phyloP scores from a whole-genome alignment of 1,284 basidiomycete genomes.

The Ceratobasidium theobromae region DNA sequence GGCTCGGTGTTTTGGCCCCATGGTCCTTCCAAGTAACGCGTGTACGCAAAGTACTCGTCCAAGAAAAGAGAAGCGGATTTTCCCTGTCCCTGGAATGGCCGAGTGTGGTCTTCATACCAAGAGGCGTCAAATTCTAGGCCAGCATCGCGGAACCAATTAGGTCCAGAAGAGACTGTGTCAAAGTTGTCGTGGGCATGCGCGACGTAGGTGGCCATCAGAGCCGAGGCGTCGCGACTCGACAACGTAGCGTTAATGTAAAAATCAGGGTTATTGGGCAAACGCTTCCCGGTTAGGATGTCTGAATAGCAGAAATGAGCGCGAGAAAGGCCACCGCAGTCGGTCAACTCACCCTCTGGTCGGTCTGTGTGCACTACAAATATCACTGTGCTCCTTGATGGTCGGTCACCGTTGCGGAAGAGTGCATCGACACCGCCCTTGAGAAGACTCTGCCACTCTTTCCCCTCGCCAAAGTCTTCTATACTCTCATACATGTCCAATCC shows the following conservation, averaged over 20 bases:
- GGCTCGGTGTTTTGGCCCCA: not conserved
- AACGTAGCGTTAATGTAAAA: slow-evolving; percentile 30
- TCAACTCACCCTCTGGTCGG: slow-evolving; percentile 15
- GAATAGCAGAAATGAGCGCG: slow-evolving; percentile 36
- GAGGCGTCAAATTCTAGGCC: slow-evolving; percentile 37
- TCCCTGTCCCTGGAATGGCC: slow-evolving; percentile 47
- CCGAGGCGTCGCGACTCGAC: slow-evolving; percentile 14
- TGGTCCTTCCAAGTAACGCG: slow-evolving; percentile 38
- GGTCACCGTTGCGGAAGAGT: slow-evolving; percentile 39
- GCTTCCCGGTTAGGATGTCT: not conserved
- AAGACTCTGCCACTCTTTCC: slow-evolving; percentile 33
- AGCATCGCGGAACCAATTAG: slow-evolving; percentile 2
- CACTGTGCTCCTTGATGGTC: slow-evolving; percentile 9
- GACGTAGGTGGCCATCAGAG: slow-evolving; percentile 16
- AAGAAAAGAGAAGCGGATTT: slow-evolving; percentile 48
- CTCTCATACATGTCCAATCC: slow-evolving; percentile 66
- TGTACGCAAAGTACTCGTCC: slow-evolving; percentile 50
- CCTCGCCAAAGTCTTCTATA: slow-evolving; percentile 45
- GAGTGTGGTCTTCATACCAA: slow-evolving; percentile 43
- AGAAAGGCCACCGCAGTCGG: slow-evolving; percentile 36
- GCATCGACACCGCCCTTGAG: slow-evolving; percentile 32
- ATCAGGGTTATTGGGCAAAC: slow-evolving; percentile 9
- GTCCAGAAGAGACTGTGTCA: slow-evolving; percentile 11
- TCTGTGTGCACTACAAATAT: slow-evolving; percentile 27
- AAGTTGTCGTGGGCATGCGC: slow-evolving; percentile 10